Conservation (phyloP, 805 yeast genomes). For the Sungouiella blattae region DNA sequence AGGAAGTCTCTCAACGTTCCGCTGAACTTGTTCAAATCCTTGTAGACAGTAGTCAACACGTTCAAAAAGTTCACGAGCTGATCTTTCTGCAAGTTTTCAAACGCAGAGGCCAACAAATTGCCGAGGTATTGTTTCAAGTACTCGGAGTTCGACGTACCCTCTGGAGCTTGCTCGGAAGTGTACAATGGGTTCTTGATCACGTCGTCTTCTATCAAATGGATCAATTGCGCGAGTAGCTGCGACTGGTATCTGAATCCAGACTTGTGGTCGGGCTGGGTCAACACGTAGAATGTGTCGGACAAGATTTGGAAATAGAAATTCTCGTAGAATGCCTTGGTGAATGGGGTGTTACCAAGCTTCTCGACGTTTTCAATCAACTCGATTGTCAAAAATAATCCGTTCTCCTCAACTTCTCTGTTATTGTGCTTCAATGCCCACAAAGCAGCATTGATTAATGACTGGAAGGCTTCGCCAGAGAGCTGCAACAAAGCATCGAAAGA, state of each 20-base stretch:
- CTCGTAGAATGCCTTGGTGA: constrained; percentile 82
- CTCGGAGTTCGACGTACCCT: constrained; percentile 76
- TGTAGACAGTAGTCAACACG: constrained; percentile 71
- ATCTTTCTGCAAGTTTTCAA: constrained; percentile 81
- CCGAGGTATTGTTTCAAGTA: constrained; percentile 80
- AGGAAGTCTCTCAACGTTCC: constrained; percentile 90
- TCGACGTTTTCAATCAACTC: constrained; percentile 86
- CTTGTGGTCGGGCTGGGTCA: constrained; percentile 96
- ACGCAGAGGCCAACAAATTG: constrained; percentile 79
- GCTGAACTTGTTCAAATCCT: constrained; percentile 71
- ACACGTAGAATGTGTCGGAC: constrained; percentile 86
- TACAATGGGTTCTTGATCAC: constrained; percentile 77
- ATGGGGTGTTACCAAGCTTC: constrained; percentile 62
- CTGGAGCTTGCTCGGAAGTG: constrained; percentile 74
- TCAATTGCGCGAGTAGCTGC: constrained; percentile 75
- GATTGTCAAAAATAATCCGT: constrained; percentile 78
- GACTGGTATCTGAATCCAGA: constrained; percentile 91
- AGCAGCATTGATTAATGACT: constrained; percentile 86
- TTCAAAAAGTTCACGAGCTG: constrained; percentile 80
- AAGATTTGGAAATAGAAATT: constrained; percentile 85
- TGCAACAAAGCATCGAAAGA: constrained; percentile 83
- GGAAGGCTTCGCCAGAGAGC: constrained; percentile 89
- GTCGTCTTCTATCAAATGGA: constrained; percentile 75
- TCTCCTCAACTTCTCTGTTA: constrained; percentile 92
- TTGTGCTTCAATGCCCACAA: constrained; percentile 98